Evolutionary conservation across 1,139 yeast genomes (phyloP), one percentile per base, ranked within the genome.

Genomic region (Yamadazyma triangularis): DNA sequence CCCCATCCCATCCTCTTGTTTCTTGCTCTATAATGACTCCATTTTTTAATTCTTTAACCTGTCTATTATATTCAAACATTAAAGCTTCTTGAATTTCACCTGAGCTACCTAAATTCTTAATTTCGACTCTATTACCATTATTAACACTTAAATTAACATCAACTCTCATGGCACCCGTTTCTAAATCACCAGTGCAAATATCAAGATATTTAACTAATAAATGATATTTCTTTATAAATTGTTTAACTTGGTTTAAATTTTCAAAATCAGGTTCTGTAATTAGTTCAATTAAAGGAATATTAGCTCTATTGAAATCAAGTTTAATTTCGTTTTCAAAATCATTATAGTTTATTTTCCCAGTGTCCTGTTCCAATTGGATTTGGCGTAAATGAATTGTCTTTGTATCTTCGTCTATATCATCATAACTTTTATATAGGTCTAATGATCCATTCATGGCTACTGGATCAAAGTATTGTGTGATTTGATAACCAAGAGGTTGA

Each of bases 401-500:
- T 25, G 62, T 61, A 3, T 48, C 48, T 6, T 56, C 53, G 1
- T 60, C 53, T 2, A 77, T 64, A 7, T 74, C 79, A 49, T 87
- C 95, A 32, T 69, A 58, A 24, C 71, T 58, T 15, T 60, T 56
- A 9, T 46, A 54, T 27, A 91, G 53, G 20, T 52, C 53, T 26
- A 91, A 31, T 13, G 38, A 42, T 0, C 98, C 98, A 29, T 73
- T 64, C 23, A 54, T 65, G 1, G 96, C 95, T 29, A 85, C 64
- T 1, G 99, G 97, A 28, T 71, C 70, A 51, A 74, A 87, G 48
- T 78, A 85, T 58, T 91, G 99, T 0, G 99, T 91, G 34, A 91
- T 81, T 52, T 91, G 99, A 54, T 88, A 91, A 0, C 99, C 99
- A 32, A 85, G 61, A 0, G 98, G 98, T 55, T 91, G 97, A 54